Base-by-base conservation (phyloP, 768 basidiomycete genomes). In the Exidia glandulosa region DNA sequence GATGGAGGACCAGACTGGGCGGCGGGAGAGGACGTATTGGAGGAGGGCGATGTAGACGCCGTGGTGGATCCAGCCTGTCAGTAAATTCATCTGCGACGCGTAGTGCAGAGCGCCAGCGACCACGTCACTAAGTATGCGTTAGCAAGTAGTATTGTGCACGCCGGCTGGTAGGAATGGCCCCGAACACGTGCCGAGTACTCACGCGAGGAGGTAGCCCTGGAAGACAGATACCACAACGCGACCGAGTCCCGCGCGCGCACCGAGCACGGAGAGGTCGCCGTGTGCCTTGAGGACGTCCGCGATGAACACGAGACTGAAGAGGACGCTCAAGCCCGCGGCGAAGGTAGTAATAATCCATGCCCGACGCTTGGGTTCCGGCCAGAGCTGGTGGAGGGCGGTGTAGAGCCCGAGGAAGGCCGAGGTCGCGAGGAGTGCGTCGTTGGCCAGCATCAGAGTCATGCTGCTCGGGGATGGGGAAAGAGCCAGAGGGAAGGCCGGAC, bases 31-130 rank as follows among this genome's bases (percentile, higher is more conserved):
- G 33, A 37, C 56, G 59, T 34, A 50, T 9, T 56, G 41, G 34
- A 27, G 63, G 54, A n/a, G 25, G 9, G 12, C 52, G 23, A 66
- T 61, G 27, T 66, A 69, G 12, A 58, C 4, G 27, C 52, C 3
- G 52, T 69, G 78, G 57, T 82, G 81, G 25, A 80, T 70, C 81
- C 81, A 82, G 2, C 81, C 81, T n/a, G 77, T 79, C 33, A 80
- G 64, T 1, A 80, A 52, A 19, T 77, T 78, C 59, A 81, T 60
- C 47, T 75, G 76, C 56, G 72, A 71, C 12, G 72, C 75, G 66
- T 83, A 83, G 63, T 76, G 73, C 57, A 77, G 32, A 57, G 69
- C 67, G 25, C 81, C 82, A 41, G 80, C 66, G 2, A 71, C 61
- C 56, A 82, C 67, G 69, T 83, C 78, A 58, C 77, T 79, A n/a